A percentile compares a stretch with the other conserved stretches of the same genome.
Evolutionary conservation across 1,284 basidiomycete species (phyloP).

Genomic region (Ceratobasidium sp.): DNA sequence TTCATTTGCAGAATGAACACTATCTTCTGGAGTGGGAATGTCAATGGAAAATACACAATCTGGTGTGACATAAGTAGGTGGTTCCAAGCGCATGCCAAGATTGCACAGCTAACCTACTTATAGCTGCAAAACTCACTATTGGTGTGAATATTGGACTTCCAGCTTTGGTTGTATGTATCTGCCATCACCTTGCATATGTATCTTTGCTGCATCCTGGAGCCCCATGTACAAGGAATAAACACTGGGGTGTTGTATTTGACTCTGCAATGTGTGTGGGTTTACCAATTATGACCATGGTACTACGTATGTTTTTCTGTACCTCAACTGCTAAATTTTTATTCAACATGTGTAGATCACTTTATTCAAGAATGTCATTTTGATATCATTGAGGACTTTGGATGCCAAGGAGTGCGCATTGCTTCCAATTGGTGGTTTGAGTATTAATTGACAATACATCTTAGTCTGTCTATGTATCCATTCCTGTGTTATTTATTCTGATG

Average conservation of each 20-base stretch:
- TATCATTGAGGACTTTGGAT: too few relatives aligned
- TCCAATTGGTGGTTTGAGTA: too few relatives aligned
- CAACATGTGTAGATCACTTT: too few relatives aligned
- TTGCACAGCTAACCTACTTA: conserved; percentile 10
- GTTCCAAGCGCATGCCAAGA: neutral
- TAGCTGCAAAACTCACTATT: conserved; percentile 43
- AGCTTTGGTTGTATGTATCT: conserved; percentile 48
- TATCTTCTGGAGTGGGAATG: conserved; percentile 49
- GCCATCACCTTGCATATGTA: conserved; percentile 48
- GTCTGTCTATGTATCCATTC: too few relatives aligned
- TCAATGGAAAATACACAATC: conserved; percentile 44
- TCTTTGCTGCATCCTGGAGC: conserved; percentile 46
- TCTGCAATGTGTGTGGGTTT: conserved; percentile 59
- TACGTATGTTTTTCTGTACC: conserved; percentile 70
- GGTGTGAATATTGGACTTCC: conserved; percentile 45
- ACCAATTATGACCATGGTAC: conserved; percentile 61
- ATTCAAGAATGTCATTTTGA: too few relatives aligned
- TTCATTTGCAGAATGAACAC: conserved; percentile 63
- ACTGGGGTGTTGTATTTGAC: conserved; percentile 56
- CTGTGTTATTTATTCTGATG: too few relatives aligned
- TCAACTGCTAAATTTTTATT: too few relatives aligned
- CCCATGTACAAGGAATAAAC: conserved; percentile 45
- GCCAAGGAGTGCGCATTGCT: too few relatives aligned
- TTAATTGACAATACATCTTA: too few relatives aligned
- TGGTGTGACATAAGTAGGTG: conserved; percentile 53